Evolutionary conservation across 2,329 filamentous ascomycete genomes (phyloP).

Genomic region (Claviceps digitariae): DNA sequence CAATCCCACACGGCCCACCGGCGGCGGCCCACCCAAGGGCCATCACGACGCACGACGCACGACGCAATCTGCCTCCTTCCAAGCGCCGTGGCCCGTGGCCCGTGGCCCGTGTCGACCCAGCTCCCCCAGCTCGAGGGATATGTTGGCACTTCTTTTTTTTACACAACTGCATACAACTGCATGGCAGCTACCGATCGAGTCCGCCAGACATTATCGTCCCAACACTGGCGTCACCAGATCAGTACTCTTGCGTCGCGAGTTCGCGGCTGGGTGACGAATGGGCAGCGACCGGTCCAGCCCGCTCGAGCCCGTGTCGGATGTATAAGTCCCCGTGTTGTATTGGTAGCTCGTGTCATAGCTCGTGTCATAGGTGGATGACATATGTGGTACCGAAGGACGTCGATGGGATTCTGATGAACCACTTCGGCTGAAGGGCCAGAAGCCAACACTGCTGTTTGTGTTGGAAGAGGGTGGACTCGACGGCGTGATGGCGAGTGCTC

Average conservation of each 20-base stretch:
- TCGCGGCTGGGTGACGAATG: constrained; percentile 34
- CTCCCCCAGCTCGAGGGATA: background rate
- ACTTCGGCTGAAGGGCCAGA: constrained; percentile 43
- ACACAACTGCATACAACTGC: too few species aligned
- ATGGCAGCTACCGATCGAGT: background rate
- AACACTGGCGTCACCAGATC: constrained; percentile 49
- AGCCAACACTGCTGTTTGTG: constrained; percentile 24
- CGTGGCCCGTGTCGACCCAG: too few species aligned
- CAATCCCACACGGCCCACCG: too few species aligned
- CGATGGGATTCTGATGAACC: constrained; percentile 39
- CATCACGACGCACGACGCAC: too few species aligned
- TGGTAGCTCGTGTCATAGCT: constrained; percentile 30
- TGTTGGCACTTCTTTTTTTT: background rate
- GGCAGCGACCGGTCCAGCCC: constrained; percentile 43
- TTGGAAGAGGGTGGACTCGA: constrained; percentile 43
- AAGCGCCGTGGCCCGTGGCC: too few species aligned
- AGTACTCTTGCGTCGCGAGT: constrained; percentile 47
- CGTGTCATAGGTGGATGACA: constrained; percentile 41
- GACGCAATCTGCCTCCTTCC: too few species aligned
- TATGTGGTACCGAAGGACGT: constrained; percentile 23
- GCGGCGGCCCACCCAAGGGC: too few species aligned
- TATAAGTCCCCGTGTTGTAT: constrained; percentile 25
- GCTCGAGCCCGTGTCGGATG: constrained; percentile 18
- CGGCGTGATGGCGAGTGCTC: constrained; percentile 39
- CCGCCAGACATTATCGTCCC: constrained; percentile 25